Evolutionary conservation across 1,284 basidiomycete species (phyloP).

Genomic region (Vanrija humicola): DNA sequence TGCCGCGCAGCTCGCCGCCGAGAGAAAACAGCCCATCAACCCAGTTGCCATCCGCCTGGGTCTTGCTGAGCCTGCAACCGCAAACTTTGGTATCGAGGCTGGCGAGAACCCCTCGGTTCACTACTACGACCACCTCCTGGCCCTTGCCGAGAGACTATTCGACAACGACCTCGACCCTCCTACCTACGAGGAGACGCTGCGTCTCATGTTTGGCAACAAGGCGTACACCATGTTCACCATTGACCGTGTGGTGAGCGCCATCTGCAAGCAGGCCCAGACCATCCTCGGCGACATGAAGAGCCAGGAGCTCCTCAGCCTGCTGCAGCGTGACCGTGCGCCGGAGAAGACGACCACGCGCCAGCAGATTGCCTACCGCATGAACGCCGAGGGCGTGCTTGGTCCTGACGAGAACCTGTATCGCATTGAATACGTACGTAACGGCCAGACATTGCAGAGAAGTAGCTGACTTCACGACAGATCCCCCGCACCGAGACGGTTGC

Average conservation of each 20-base stretch:
- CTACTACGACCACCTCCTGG: constrained; percentile 83
- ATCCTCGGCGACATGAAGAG: constrained; percentile 74
- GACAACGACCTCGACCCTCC: constrained; percentile 85
- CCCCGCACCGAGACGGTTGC: constrained; percentile 67
- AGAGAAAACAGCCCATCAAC: constrained; percentile 52
- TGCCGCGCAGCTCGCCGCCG: constrained; percentile 53
- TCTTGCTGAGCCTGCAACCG: constrained; percentile 56
- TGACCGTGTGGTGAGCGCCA: constrained; percentile 84
- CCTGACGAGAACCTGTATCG: constrained; percentile 89
- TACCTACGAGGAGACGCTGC: constrained; percentile 89
- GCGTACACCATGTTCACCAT: constrained; percentile 89
- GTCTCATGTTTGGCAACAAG: constrained; percentile 95
- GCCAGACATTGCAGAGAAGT: not conserved
- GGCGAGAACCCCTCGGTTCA: constrained; percentile 56
- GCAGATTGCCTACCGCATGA: constrained; percentile 76
- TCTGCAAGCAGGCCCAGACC: constrained; percentile 81
- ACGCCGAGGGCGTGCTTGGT: constrained; percentile 76
- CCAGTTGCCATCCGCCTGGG: constrained; percentile 59
- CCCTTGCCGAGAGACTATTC: constrained; percentile 89
- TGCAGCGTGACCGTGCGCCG: constrained; percentile 66
- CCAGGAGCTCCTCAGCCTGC: constrained; percentile 74
- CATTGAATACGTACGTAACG: constrained; percentile 74
- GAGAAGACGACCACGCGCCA: constrained; percentile 69
- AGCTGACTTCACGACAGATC: constrained; percentile 53
- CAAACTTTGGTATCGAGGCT: constrained; percentile 47